Conservation (phyloP, 2,329 filamentous ascomycete genomes). For the Dactylellina parvicollis region DNA sequence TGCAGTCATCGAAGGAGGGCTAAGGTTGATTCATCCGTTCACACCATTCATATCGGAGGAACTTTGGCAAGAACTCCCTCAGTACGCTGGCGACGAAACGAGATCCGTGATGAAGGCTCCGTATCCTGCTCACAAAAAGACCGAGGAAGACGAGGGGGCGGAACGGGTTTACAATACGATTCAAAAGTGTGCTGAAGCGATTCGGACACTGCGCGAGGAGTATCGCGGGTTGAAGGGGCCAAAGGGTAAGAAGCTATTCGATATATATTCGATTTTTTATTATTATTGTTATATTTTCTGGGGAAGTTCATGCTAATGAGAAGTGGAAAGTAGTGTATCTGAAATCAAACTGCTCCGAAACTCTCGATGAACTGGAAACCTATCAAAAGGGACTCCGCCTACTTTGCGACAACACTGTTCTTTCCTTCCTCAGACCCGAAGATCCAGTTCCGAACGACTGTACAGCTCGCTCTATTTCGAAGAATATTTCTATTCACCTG, state of each 20-base stretch:
- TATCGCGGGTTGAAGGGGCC: neutral
- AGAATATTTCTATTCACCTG: too few relatives aligned
- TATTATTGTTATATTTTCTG: too few relatives aligned
- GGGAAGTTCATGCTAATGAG: too few relatives aligned
- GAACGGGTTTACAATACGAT: constrained; percentile 68
- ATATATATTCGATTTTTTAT: too few relatives aligned
- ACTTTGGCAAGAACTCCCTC: constrained; percentile 55
- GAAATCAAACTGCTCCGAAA: too few relatives aligned
- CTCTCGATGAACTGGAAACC: too few relatives aligned
- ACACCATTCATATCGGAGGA: constrained; percentile 57
- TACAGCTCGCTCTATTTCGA: too few relatives aligned
- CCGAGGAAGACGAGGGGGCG: constrained; percentile 67
- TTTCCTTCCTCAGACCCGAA: too few relatives aligned
- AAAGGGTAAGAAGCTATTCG: neutral
- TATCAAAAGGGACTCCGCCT: too few relatives aligned
- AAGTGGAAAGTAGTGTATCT: too few relatives aligned
- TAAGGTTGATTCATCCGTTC: constrained; percentile 57
- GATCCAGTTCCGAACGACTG: too few relatives aligned
- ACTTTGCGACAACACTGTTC: too few relatives aligned
- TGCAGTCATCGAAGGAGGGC: constrained; percentile 71
- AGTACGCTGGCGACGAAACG: constrained; percentile 65
- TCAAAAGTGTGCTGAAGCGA: constrained; percentile 1
- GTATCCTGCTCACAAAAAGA: constrained; percentile 68
- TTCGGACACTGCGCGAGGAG: neutral
- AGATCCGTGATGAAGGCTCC: constrained; percentile 70